phyloP scores from a whole-genome alignment of 139 green algal species.

The Micromonas pusilla region DNA sequence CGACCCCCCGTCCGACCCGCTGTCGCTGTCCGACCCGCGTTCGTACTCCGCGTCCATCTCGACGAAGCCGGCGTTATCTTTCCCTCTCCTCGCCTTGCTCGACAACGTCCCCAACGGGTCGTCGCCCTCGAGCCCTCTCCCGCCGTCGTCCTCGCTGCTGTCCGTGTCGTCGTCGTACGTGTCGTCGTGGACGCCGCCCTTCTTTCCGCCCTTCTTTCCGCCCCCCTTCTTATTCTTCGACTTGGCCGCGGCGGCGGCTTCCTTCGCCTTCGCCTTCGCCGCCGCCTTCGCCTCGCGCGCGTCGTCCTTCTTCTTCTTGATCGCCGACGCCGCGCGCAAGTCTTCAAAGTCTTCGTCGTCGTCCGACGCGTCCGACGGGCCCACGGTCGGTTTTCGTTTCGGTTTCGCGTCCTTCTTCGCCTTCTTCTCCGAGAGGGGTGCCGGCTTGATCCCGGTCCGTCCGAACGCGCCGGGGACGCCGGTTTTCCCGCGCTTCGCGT shows the following conservation, averaged over 20 bases:
- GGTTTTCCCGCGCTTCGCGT: background rate
- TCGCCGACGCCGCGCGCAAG: background rate
- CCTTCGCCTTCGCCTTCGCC: background rate
- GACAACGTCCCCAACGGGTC: background rate
- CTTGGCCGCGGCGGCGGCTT: no score
- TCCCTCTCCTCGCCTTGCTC: background rate
- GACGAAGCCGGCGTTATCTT: background rate
- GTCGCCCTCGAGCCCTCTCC: background rate
- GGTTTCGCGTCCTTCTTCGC: slow-evolving; percentile 39
- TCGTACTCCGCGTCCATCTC: background rate
- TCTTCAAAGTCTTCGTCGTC: slow-evolving; percentile 13
- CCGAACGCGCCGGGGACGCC: slow-evolving; percentile 16
- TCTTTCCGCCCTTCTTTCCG: background rate
- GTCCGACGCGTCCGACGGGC: slow-evolving; percentile 19
- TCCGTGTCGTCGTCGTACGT: slow-evolving; percentile 12
- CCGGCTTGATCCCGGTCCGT: no score
- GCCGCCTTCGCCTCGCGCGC: background rate
- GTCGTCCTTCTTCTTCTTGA: no score
- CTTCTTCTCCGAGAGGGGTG: slow-evolving; percentile 23
- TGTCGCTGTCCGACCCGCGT: background rate
- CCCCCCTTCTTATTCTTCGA: background rate
- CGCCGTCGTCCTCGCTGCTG: slow-evolving; percentile 3
- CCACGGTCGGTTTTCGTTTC: slow-evolving; percentile 30
- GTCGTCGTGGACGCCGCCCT: background rate
- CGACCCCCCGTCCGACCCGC: background rate